Base-by-base conservation (phyloP, 768 basidiomycete genomes). In the Boletus rex-veris region DNA sequence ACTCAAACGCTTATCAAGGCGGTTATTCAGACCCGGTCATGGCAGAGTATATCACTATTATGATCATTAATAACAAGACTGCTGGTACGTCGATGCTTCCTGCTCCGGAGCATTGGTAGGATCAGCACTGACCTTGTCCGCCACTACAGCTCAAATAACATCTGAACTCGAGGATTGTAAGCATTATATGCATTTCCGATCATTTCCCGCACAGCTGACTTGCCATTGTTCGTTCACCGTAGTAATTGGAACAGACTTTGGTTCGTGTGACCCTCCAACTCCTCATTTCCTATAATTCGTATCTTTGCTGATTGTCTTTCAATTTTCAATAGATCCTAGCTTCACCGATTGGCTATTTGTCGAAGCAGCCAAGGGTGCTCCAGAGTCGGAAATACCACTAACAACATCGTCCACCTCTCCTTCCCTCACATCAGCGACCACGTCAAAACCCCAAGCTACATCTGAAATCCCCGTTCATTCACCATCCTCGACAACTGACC, bases 1-100 rank as follows among this genome's bases (percentile, higher is more conserved):
- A 43, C 43, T 52, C 48, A 14, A 60, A 45, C 41, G 46, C 54
- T 68, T 26, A 64, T 43, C 24, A 7, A 4, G 11, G 30, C 1
- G 3, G 9, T 26, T 48, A 44, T 53, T 5, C 61, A 90, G 91
- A 94, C 71, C 83, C 84, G 14, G 90, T 92, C 61, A 92, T 94
- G 90, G 90, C 92, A 3, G 92, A 95, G 71, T 95, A 92, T 64
- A 92, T 94, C 53, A 92, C 90, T 18, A 95, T 95, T 54, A 93
- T 95, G 92, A 81, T 95, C 44, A 92, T 93, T 59, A 95, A 95
- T 67, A 89, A 90, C 71, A 95, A 94, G 76, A 85, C 87, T 53
- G 71, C 82, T 58, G 80, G 90, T 86, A 61, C 33, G 84, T 73
- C 41, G 15, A 40, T 30, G 36, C 15, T 53, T 24, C 37, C 38